phyloP scores from a whole-genome alignment of 495 filamentous ascomycete genomes.

The Cladorrhinum samala region DNA sequence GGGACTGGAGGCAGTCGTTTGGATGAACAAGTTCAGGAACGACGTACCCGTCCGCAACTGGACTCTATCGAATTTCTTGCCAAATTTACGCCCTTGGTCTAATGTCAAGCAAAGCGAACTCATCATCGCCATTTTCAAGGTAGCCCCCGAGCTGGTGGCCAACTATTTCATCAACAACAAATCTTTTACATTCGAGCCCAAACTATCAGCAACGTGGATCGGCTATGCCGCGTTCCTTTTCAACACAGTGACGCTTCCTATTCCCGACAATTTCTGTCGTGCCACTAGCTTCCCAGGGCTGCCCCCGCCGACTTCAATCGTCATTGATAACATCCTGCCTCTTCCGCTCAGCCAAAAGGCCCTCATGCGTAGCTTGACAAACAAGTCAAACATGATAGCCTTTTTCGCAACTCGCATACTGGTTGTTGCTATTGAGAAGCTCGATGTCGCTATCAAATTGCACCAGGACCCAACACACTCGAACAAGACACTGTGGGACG shows the following conservation, averaged over 20 bases:
- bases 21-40: conserved; percentile 58
- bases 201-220: conserved; percentile 86
- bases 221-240: conserved; percentile 86
- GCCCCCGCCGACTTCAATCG: conserved; percentile 67
- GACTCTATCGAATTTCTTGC: conserved; percentile 66
- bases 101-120: conserved; percentile 76
- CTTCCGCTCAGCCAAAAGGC: conserved; percentile 70
- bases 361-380: conserved; percentile 68
- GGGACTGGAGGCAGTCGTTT: conserved; percentile 60
- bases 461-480: conserved; percentile 43
- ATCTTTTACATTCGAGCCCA: conserved; percentile 82
- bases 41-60: conserved; percentile 69
- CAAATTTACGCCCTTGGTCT: conserved; percentile 76
- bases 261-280: conserved; percentile 63
- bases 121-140: conserved; percentile 68
- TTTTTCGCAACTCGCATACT: conserved; percentile 78
- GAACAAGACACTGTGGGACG: conserved; percentile 53
- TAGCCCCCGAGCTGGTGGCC: conserved; percentile 75
- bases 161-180: conserved; percentile 76
- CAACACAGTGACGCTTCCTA: conserved; percentile 62
- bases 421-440: conserved; percentile 70
- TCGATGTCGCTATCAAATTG: conserved; percentile 52
- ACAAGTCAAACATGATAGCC: conserved; percentile 65
- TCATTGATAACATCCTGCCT: conserved; percentile 84
- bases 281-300: conserved; percentile 47